phyloP scores from a whole-genome alignment of 768 basidiomycete species.

The Suillus brevipes region DNA sequence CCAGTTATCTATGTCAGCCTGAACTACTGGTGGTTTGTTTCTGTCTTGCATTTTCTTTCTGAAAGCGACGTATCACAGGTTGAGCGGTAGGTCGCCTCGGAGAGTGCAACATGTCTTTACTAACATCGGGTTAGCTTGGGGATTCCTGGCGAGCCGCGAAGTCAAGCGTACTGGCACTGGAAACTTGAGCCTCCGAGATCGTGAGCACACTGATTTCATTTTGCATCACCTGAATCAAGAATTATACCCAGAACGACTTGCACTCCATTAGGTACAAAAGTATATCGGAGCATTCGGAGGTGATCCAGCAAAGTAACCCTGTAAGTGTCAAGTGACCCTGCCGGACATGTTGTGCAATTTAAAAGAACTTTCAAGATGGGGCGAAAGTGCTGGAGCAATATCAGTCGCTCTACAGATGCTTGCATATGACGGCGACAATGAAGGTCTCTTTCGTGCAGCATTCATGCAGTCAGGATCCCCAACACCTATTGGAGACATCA shows the following conservation, averaged over 20 bases:
- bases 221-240: not conserved
- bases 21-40: not conserved
- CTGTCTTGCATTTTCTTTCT: not conserved
- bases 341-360: not conserved
- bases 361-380: slow-evolving; percentile 12
- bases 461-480: slow-evolving; percentile 45
- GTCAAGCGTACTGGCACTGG: slow-evolving; percentile 25
- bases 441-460: slow-evolving; percentile 19
- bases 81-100: slow-evolving; percentile 19
- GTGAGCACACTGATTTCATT: slow-evolving; percentile 12
- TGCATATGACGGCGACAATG: slow-evolving; percentile 14
- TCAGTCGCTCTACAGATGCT: slow-evolving; percentile 19
- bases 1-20: slow-evolving; percentile 11
- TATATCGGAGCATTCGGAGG: no score
- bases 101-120: not conserved
- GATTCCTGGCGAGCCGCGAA: slow-evolving; percentile 31
- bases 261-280: slow-evolving; percentile 47
- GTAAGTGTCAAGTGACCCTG: no score
- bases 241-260: slow-evolving; percentile 29
- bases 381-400: slow-evolving; percentile 19
- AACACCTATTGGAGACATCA: slow-evolving; percentile 19
- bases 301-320: no score
- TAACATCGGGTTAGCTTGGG: slow-evolving; percentile 20
- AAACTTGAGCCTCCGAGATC: slow-evolving; percentile 43
- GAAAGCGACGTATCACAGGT: not conserved